Evolutionary conservation across 2,329 filamentous ascomycete genomes (phyloP), one percentile per base, ranked within the genome.

Genomic region (Zasmidium citrigriseum): DNA sequence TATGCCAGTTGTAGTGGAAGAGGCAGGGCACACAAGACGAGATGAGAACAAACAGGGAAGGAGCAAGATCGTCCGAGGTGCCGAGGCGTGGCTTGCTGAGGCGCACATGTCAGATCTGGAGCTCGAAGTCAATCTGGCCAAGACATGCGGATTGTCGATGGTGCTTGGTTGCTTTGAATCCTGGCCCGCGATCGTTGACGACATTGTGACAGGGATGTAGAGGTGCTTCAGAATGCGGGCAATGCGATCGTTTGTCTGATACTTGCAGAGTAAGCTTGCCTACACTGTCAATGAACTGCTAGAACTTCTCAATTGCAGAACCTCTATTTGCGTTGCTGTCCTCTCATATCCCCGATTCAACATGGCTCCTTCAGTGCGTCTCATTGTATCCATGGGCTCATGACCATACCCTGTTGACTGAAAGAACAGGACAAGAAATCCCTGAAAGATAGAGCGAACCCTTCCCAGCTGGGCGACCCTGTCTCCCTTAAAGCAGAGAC

Each of bases 401-500:
- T 23, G 4, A 22, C 51, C 34, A 10, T 4, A 41, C 27, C 20
- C 4, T 12, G 44, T 29, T 45, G 50, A 38, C 23, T 22, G 10
- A 18, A 22, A 27, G 16, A 52, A 41, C 16, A 38, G 34, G 45
- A 62, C 57, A 50, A 64, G 29, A 67, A 67, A 47, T 62, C 55
- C 16, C 57, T 68, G 45, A 68, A 68, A 54, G 62, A 67, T 3
- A 21, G 63, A 20, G 67, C 67, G 44, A 74, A 74, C 53, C 69
- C 68, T 1, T 63, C 63, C 18, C 68, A 70, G 46, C 58, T 73
- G 11, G 73, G 73, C 44, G 73, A 75, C 54, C 72, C 72, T 4
- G 70, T 74, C 9, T 72, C 68, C 1, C 62, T 75, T 4, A 72
- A 72, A 46, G 71, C 73, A 10, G 72, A 75, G 59, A 74, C 71